Percentiles rank a stretch among this genome's conserved stretches.
phyloP scores from a whole-genome alignment of 768 basidiomycete species.

The Auricularia heimuer region DNA sequence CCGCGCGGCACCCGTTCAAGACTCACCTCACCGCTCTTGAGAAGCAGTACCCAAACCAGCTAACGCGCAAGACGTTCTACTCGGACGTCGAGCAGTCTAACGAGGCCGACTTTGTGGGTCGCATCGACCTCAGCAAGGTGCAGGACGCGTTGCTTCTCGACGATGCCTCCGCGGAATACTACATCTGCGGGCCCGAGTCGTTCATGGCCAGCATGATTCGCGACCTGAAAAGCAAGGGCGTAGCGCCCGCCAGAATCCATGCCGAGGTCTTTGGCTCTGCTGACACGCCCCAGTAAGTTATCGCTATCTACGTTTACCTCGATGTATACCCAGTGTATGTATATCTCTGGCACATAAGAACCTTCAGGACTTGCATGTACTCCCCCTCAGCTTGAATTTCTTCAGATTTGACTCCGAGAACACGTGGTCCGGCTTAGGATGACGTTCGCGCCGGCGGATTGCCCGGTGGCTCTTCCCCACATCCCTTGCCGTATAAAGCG shows the following conservation, averaged over 20 bases:
- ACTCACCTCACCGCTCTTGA: background rate
- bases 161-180: background rate
- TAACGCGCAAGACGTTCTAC: background rate
- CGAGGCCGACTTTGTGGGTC: background rate
- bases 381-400: too few relatives aligned
- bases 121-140: background rate
- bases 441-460: too few relatives aligned
- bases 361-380: too few relatives aligned
- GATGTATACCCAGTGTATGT: too few relatives aligned
- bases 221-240: background rate
- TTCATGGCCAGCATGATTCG: background rate
- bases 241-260: background rate
- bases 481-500: too few relatives aligned
- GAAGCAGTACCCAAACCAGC: background rate
- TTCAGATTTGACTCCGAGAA: too few relatives aligned
- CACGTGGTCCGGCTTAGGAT: too few relatives aligned
- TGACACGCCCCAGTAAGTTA: background rate
- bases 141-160: background rate
- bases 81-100: background rate
- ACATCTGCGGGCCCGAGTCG: background rate
- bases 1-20: background rate
- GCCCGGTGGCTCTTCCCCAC: too few relatives aligned
- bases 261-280: background rate
- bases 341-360: too few relatives aligned
- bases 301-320: too few relatives aligned